Conservation (phyloP, 1,284 basidiomycete genomes). For the Ceratobasidium theobromae region DNA sequence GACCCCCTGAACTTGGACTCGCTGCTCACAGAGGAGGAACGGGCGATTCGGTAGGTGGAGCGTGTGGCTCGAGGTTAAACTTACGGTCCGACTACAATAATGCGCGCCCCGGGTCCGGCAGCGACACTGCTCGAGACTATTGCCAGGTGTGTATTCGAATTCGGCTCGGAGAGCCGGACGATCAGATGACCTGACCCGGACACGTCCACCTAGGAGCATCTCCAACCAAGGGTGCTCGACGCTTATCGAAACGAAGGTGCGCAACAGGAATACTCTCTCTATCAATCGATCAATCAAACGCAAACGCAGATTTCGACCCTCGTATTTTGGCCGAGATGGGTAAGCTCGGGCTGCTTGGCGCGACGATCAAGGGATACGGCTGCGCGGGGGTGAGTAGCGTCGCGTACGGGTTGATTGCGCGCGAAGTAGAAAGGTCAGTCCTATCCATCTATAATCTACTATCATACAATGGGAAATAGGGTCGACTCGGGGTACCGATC, state of each 20-base stretch:
- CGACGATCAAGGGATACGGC: constrained; percentile 91
- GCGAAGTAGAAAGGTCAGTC: constrained; percentile 84
- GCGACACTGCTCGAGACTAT: constrained; percentile 82
- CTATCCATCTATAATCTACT: background rate
- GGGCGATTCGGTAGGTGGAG: constrained; percentile 75
- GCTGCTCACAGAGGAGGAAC: constrained; percentile 86
- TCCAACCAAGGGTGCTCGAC: constrained; percentile 81
- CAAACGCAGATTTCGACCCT: constrained; percentile 76
- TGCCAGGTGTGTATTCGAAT: constrained; percentile 63
- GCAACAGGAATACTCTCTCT: constrained; percentile 34
- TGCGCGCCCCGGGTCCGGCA: constrained; percentile 40
- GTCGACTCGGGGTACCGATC: constrained; percentile 96
- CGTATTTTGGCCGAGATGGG: constrained; percentile 88
- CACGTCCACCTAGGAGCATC: constrained; percentile 60
- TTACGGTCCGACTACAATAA: background rate
- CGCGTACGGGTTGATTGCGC: constrained; percentile 90
- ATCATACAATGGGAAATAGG: constrained; percentile 45
- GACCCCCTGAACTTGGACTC: constrained; percentile 77
- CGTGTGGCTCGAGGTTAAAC: background rate
- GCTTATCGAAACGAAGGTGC: constrained; percentile 86
- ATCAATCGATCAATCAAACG: background rate
- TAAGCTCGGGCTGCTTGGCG: constrained; percentile 84
- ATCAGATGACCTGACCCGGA: background rate
- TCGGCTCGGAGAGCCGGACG: constrained; percentile 7
- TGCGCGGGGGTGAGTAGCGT: constrained; percentile 93